These are phyloP conservation scores for Trypanosoma caninum DNA, from an alignment of 208 protist genomes.

Conservation along the genomic window DNA sequence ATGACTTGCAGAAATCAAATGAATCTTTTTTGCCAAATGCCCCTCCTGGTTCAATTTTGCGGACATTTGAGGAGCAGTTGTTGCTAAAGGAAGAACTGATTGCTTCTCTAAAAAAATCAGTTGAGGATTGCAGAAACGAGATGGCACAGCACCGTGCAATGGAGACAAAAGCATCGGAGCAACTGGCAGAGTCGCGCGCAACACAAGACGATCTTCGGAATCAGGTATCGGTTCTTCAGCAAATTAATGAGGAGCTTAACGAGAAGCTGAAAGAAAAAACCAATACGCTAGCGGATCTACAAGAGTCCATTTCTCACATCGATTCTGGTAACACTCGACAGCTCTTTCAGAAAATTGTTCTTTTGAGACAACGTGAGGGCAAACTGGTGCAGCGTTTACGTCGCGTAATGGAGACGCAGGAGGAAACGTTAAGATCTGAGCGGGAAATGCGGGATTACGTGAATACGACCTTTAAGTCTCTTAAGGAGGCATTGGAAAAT, in stretches of 20 bases:
- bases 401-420: conserved; percentile 41
- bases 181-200: conserved; percentile 21
- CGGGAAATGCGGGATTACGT: conserved; percentile 42
- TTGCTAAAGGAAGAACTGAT: conserved; percentile 69
- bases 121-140: conserved; percentile 27
- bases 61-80: conserved; percentile 73
- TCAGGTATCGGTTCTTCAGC: conserved; percentile 34
- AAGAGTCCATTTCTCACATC: conserved; percentile 26
- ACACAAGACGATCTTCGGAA: conserved; percentile 33
- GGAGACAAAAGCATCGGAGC: background rate
- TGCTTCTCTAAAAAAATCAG: conserved; percentile 43
- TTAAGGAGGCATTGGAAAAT: conserved; percentile 65
- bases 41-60: conserved; percentile 37
- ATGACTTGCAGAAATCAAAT: conserved; percentile 4
- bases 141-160: conserved; percentile 1
- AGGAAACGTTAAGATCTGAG: conserved; percentile 41
- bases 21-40: conserved; percentile 3
- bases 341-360: conserved; percentile 79
- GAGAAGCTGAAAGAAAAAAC: conserved; percentile 34
- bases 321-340: conserved; percentile 43
- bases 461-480: conserved; percentile 49
- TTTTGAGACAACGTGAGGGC: conserved; percentile 73
- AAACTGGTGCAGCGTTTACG: conserved; percentile 79
- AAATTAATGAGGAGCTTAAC: conserved; percentile 61
- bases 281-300: conserved; percentile 60